Base-by-base conservation (phyloP, 2,329 filamentous ascomycete species). In the Dothistroma pini region DNA sequence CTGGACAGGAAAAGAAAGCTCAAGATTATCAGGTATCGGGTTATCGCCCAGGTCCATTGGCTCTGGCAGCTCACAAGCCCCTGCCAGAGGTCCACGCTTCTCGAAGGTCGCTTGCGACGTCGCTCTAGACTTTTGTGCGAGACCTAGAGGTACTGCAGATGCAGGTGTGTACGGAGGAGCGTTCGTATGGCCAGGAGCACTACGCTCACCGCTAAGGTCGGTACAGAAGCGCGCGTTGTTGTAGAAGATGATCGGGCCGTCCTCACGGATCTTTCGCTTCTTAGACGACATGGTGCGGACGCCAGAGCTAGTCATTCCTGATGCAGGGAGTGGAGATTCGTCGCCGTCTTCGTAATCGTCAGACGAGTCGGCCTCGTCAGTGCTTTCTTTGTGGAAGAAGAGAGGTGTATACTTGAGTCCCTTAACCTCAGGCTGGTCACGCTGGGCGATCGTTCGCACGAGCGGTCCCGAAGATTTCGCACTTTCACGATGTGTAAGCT, bases 201-300 rank as follows among this genome's bases (percentile, higher is more conserved):
- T 68, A 9, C 78, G 78, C 67, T 92, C 88, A 1, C 88, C 87
- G 16, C 87, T 90, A 3, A 95, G 76, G 72, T 96, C 91, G 1
- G 87, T 92, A 72, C 87, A 95, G 72, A 95, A 96, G 0, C 84
- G 85, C 1, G 89, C 88, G 29, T 89, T 89, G 62, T 84, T 90
- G 72, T 93, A 96, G 71, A 93, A 96, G 19, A 93, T 91, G 66
- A 96, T 89, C 0, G 89, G 86, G 9, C 90, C 91, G 61, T 89
- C 86, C 12, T 86, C 81, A 0, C 80, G 82, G 29, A 83, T 82
- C 72, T 83, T 84, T 65, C 77, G 81, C 57, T 63, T 67, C 62
- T 68, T 72, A 5, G 61, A 63, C 9, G 63, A 65, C 0, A 73
- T 71, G 0, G 80, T 69, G 70, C 76, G 59, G 75, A 81, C 52